Conservation (phyloP, 306 rosid species). For the Parietaria judaica region DNA sequence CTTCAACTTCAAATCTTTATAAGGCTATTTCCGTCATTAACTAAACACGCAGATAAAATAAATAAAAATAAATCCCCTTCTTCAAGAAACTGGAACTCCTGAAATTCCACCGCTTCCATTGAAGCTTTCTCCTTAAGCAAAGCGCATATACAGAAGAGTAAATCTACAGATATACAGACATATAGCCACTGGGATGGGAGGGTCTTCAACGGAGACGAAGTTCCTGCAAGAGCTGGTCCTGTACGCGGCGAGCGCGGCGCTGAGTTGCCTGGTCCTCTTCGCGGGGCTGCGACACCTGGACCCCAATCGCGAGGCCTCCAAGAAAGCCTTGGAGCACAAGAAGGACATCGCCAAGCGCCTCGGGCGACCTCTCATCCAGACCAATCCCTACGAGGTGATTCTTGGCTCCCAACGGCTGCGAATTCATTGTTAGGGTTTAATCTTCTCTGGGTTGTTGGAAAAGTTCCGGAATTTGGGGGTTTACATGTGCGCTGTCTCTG, state of each 20-base stretch:
- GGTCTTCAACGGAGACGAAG: constrained; percentile 54
- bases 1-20: background rate
- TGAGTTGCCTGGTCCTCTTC: constrained; percentile 67
- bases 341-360: constrained; percentile 83
- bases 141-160: background rate
- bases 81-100: background rate
- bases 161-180: background rate
- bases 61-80: background rate
- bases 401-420: too few species aligned
- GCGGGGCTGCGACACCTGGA: constrained; percentile 76
- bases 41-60: background rate
- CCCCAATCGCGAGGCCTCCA: constrained; percentile 87
- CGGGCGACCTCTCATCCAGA: constrained; percentile 96
- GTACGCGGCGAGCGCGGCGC: constrained; percentile 93
- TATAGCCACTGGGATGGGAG: constrained; percentile 27
- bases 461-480: too few species aligned
- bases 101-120: background rate
- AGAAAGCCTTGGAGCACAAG: constrained; percentile 81
- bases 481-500: too few species aligned
- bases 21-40: background rate
- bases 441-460: background rate
- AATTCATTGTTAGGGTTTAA: background rate
- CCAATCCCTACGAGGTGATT: constrained; percentile 74
- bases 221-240: constrained; percentile 56
- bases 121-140: background rate